phyloP scores from a whole-genome alignment of 257 asterid genomes.

The Hygrophila difformis region DNA sequence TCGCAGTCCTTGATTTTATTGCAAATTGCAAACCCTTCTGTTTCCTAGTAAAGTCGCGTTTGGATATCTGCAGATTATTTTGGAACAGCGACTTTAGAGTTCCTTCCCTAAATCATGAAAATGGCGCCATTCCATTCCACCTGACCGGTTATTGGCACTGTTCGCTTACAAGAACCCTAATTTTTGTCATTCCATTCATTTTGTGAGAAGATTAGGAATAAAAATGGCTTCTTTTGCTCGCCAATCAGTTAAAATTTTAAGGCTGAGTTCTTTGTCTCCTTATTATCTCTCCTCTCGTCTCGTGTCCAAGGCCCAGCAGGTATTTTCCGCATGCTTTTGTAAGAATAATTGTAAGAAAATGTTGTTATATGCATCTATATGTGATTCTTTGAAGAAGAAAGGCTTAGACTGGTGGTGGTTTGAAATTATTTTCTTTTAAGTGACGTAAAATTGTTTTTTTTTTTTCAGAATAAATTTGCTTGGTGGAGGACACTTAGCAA shows the following conservation, averaged over 20 bases:
- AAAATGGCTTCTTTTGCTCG: slow-evolving; percentile 33
- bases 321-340: slow-evolving; percentile 10
- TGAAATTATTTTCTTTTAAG: neutral
- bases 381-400: neutral
- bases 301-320: slow-evolving; percentile 34
- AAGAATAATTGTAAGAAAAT: neutral
- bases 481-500: slow-evolving; percentile 37
- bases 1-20: too few species aligned
- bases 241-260: slow-evolving; percentile 20
- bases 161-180: slow-evolving; percentile 27
- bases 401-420: neutral
- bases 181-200: slow-evolving; percentile 5
- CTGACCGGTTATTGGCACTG: neutral
- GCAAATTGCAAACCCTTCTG: neutral
- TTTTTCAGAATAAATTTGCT: slow-evolving; percentile 34
- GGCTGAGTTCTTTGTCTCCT: slow-evolving; percentile 16
- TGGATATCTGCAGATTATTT: neutral
- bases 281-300: slow-evolving; percentile 24
- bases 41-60: neutral
- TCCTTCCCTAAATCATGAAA: slow-evolving; percentile 7
- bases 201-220: neutral
- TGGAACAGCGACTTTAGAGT: slow-evolving; percentile 2
- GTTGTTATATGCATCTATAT: neutral
- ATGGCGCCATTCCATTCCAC: slow-evolving; percentile 26
- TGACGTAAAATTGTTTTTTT: neutral